phyloP scores from a whole-genome alignment of 208 protist genomes.

The Trypanosoma theileri region DNA sequence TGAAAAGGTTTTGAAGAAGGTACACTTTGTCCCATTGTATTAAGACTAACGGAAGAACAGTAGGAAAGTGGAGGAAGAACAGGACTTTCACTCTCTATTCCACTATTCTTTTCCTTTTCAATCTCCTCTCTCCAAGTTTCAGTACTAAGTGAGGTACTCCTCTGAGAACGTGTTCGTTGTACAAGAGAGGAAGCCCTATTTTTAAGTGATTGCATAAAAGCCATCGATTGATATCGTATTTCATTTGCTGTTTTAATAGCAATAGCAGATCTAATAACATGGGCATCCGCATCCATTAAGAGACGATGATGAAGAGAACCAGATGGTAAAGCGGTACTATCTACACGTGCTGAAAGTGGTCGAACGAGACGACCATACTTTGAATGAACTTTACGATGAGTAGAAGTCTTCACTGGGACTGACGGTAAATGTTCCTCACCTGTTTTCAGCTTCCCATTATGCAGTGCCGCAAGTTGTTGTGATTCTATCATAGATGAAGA shows the following conservation, averaged over 20 bases:
- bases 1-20: no score
- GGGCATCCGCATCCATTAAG: background rate
- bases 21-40: no score
- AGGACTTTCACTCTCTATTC: no score
- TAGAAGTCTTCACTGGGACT: no score
- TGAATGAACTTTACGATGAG: background rate
- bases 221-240: background rate
- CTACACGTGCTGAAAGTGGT: conserved; percentile 2
- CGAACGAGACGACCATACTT: background rate
- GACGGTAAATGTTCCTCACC: background rate
- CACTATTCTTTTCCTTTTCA: background rate
- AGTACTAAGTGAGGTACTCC: background rate
- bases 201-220: conserved; percentile 8
- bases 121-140: background rate
- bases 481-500: no score
- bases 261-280: conserved; percentile 13
- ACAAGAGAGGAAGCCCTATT: background rate
- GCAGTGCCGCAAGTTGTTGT: no score
- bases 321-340: background rate
- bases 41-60: no score
- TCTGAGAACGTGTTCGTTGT: background rate
- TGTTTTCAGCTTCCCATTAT: background rate
- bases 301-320: background rate
- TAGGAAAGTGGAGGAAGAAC: no score
- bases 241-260: conserved; percentile 15